These are phyloP conservation scores for Yamadazyma blattariae DNA, from an alignment of 1,139 yeast genomes.

Conservation along the genomic window DNA sequence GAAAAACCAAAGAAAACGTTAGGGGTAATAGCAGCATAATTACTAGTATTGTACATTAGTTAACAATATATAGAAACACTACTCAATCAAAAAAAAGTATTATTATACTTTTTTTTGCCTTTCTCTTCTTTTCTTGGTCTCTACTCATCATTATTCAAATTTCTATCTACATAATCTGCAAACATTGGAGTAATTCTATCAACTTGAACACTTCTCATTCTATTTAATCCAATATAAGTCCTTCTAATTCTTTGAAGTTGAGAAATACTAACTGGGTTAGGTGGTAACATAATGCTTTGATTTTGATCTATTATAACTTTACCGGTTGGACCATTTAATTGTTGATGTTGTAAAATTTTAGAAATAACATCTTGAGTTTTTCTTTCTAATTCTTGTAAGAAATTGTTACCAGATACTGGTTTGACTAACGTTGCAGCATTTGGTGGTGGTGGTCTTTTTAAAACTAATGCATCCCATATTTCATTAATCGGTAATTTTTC, in stretches of 20 bases:
- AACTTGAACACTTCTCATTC: constrained; percentile 68
- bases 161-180: constrained; percentile 67
- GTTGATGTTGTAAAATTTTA: constrained; percentile 59
- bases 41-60: constrained; percentile 1
- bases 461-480: constrained; percentile 69
- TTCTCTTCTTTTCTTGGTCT: no score
- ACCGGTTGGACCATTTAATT: constrained; percentile 54
- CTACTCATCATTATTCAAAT: constrained; percentile 24
- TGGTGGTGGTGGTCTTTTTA: constrained; percentile 64
- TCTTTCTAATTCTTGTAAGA: constrained; percentile 74
- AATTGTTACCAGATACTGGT: constrained; percentile 71
- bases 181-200: constrained; percentile 69
- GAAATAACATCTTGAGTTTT: constrained; percentile 64
- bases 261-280: constrained; percentile 62
- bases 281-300: constrained; percentile 59
- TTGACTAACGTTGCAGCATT: constrained; percentile 75
- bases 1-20: constrained; percentile 82
- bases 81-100: no score
- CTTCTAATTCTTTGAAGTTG: constrained; percentile 82
- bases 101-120: no score
- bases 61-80: neutral
- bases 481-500: constrained; percentile 58
- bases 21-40: no score
- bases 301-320: constrained; percentile 39
- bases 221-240: constrained; percentile 74